Evolutionary conservation across 495 filamentous ascomycete species (phyloP).

Genomic region (Aspergillus ellipticus): DNA sequence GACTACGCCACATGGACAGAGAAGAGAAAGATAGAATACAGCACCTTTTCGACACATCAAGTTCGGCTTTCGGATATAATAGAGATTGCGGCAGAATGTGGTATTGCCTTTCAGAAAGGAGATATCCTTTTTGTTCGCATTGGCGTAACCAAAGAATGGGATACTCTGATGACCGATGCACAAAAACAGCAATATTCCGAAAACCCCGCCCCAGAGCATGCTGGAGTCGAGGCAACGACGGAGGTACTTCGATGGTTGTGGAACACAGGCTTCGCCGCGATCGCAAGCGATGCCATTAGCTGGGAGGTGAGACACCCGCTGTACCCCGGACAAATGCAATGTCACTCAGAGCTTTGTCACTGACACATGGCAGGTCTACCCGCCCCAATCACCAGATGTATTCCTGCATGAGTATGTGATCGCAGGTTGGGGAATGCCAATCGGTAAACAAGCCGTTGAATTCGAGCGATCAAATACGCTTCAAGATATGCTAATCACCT

Average conservation of each 20-base stretch:
- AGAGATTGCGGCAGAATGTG: constrained; percentile 30
- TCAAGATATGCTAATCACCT: not conserved
- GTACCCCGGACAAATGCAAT: too few species aligned
- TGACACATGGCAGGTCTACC: constrained; percentile 25
- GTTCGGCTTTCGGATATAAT: constrained; percentile 41
- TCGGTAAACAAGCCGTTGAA: constrained; percentile 29
- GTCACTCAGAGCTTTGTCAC: not conserved
- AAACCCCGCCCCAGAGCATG: constrained; percentile 24
- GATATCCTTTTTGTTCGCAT: constrained; percentile 53
- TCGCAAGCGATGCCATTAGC: constrained; percentile 46
- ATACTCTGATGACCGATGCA: constrained; percentile 32
- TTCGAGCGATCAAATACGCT: not conserved
- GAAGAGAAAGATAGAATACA: constrained; percentile 33
- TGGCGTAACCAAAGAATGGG: constrained; percentile 43
- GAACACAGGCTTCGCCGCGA: constrained; percentile 47
- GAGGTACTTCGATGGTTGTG: constrained; percentile 45
- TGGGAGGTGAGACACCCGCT: constrained; percentile 35
- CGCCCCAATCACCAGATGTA: constrained; percentile 27
- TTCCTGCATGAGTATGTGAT: constrained; percentile 52
- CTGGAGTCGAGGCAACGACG: constrained; percentile 42
- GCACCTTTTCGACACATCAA: constrained; percentile 34
- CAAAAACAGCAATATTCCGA: constrained; percentile 31
- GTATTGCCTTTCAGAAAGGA: constrained; percentile 40
- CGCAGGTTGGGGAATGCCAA: constrained; percentile 54
- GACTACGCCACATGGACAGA: constrained; percentile 51